Evolutionary conservation across 2,329 filamentous ascomycete genomes (phyloP).

Genomic region (Fusarium equiseti): DNA sequence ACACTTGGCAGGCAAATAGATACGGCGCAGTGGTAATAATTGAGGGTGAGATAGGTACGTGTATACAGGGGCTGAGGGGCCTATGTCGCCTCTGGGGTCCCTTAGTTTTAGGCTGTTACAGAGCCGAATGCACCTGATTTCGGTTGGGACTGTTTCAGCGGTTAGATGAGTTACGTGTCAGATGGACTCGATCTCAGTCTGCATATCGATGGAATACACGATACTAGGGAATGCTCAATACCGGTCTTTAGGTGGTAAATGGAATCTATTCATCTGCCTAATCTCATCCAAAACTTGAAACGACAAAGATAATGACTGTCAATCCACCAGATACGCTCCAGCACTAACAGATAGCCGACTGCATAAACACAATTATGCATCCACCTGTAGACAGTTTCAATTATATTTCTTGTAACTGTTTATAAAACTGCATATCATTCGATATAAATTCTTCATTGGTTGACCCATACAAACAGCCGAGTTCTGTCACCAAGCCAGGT

Average conservation of each 20-base stretch:
- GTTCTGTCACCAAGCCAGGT: not conserved
- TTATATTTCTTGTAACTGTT: constrained; percentile 7
- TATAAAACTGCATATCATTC: not conserved
- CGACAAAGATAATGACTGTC: not conserved
- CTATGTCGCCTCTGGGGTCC: constrained; percentile 10
- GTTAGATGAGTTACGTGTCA: constrained; percentile 28
- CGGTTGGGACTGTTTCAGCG: constrained; percentile 20
- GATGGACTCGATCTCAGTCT: not conserved
- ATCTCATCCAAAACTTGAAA: not conserved
- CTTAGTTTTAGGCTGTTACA: constrained; percentile 28
- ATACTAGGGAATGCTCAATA: not conserved
- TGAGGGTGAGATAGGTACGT: constrained; percentile 4
- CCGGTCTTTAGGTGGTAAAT: not conserved
- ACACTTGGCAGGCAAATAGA: constrained; percentile 23
- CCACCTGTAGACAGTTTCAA: constrained; percentile 14
- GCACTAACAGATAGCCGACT: not conserved
- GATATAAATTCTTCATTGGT: not conserved
- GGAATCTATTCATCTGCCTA: not conserved
- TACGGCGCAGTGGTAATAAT: constrained; percentile 12
- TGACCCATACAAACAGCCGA: not conserved
- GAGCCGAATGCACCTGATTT: constrained; percentile 3
- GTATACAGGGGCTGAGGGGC: constrained; percentile 20
- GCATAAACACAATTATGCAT: constrained; percentile 11
- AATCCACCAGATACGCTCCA: not conserved
- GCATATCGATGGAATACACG: not conserved